Evolutionary conservation across 306 rosid genomes (phyloP), one percentile per base, ranked within the genome.

Genomic region (Trifolium subterraneum): DNA sequence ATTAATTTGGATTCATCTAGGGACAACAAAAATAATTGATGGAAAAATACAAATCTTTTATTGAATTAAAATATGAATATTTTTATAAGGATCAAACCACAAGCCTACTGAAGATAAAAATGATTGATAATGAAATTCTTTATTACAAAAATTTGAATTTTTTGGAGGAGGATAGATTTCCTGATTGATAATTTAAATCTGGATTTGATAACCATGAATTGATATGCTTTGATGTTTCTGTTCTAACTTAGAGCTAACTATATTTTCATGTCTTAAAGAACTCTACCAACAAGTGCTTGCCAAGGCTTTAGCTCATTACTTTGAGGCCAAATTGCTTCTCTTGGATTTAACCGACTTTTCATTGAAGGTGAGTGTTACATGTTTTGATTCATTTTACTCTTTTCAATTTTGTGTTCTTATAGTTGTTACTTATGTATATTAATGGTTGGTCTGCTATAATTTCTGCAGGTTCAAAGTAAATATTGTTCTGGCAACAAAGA

Each of bases 231-330:
- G 22, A 31, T 69, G 60, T 36, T 70, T 79, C 20, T 18, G 18
- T 16, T 20, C 14, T 59, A 62, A 47, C 18, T 1, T 62, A 1
- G 66, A 14, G 13, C 73, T 76, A 47, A 27, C 68, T n/a, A n/a
- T 12, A 51, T 8, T 41, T 48, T 7, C 27, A 38, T 65, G 23
- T 74, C 38, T 76, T 86, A 67, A 67, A 94, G 99, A 95, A 77
- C 93, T 85, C 71, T 95, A 95, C 80, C 98, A 92, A 31, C 99
- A 95, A 84, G 79, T 92, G 89, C 96, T 95, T 78, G 98, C 98
- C 64, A 95, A 87, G 88, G 99, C 99, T 85, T 90, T 95, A 74
- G 86, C 99, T 38, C 99, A 95, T 87, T 90, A 83, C 84, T 95
- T 88, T 68, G 93, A 90, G 73, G 99, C 97, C n/a, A 95, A 90